Conservation (phyloP, 192 early-diverging fungal genomes). For the Backusella circina region DNA sequence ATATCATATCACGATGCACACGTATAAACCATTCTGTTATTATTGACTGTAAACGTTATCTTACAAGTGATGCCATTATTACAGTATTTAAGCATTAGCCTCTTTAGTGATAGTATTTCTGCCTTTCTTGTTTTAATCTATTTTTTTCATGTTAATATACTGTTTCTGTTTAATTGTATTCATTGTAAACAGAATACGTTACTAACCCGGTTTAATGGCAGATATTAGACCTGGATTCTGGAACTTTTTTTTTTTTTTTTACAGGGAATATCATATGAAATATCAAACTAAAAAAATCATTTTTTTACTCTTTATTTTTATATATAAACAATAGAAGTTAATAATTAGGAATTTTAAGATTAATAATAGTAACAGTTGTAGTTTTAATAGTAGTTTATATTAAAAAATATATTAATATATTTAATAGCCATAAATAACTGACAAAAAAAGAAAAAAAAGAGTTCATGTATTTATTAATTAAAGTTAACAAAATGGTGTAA, state of each 20-base stretch:
- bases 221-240: not conserved
- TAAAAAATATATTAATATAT: not conserved
- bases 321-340: not conserved
- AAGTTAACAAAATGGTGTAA: not conserved
- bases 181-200: not conserved
- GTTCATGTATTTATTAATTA: not conserved
- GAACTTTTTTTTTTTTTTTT: not conserved
- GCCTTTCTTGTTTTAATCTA: not conserved
- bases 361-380: too few species aligned
- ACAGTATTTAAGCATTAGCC: not conserved
- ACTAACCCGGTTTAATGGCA: not conserved
- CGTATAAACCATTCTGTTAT: not conserved
- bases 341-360: not conserved
- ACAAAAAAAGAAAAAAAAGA: not conserved
- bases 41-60: not conserved
- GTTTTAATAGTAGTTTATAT: not conserved
- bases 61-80: not conserved
- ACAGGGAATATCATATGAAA: not conserved
- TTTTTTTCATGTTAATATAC: not conserved
- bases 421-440: not conserved
- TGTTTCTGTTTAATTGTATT: conserved; percentile 1
- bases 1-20: not conserved
- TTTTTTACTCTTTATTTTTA: not conserved
- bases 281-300: not conserved
- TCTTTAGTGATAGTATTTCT: not conserved